A percentile compares a stretch with the other conserved stretches of the same genome.
Evolutionary conservation across 345 rosid species (phyloP).

Genomic region (Lumnitzera racemosa): DNA sequence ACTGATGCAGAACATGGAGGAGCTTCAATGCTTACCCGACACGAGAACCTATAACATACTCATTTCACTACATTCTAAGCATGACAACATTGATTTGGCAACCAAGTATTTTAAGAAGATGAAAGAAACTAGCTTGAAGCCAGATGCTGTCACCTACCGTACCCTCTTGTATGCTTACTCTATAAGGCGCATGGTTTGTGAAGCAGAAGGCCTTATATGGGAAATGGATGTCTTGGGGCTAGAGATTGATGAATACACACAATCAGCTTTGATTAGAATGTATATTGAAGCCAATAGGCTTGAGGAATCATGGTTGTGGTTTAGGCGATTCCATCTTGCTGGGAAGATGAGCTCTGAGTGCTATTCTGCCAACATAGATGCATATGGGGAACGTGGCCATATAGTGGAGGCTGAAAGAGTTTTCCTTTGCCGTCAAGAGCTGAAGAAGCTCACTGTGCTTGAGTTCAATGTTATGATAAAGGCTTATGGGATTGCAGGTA

Average conservation of each 20-base stretch:
- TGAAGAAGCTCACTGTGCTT: conserved; percentile 45
- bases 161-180: conserved; percentile 83
- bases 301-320: conserved; percentile 79
- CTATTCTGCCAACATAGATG: conserved; percentile 80
- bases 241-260: conserved; percentile 84
- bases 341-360: conserved; percentile 69
- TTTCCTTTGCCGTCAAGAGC: conserved; percentile 52
- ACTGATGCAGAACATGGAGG: conserved; percentile 69
- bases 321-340: conserved; percentile 56
- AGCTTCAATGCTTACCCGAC: conserved; percentile 59
- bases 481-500: conserved; percentile 66
- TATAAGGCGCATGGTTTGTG: conserved; percentile 62
- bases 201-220: conserved; percentile 57
- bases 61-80: conserved; percentile 65
- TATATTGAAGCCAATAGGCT: conserved; percentile 70
- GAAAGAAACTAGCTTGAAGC: conserved; percentile 56
- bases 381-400: conserved; percentile 70
- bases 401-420: conserved; percentile 53
- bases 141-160: conserved; percentile 74
- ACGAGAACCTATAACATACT: conserved; percentile 86
- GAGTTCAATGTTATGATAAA: conserved; percentile 83
- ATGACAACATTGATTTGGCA: conserved; percentile 49
- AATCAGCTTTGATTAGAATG: conserved; percentile 81
- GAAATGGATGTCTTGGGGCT: conserved; percentile 64
- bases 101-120: conserved; percentile 49